These are phyloP conservation scores for Exophiala sideris DNA, from an alignment of 2,329 filamentous ascomycete species.

Conservation along the genomic window DNA sequence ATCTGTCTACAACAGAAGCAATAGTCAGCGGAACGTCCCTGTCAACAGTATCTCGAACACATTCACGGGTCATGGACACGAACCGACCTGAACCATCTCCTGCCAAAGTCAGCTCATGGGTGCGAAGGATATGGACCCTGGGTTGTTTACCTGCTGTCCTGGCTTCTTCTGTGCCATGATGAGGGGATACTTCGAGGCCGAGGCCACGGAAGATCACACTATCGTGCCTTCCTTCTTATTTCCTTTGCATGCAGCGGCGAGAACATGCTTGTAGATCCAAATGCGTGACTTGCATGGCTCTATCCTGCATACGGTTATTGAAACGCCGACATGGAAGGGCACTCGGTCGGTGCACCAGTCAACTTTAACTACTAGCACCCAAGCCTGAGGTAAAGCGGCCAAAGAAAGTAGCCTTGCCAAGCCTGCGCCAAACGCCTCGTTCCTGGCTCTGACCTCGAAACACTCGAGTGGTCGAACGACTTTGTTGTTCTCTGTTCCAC, in stretches of 20 bases:
- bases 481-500: too few species aligned
- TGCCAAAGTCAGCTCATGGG: constrained; percentile 40
- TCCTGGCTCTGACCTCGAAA: background rate
- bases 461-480: too few species aligned
- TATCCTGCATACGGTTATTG: background rate
- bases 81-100: constrained; percentile 99
- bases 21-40: constrained; percentile 10
- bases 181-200: background rate
- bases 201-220: constrained; percentile 3
- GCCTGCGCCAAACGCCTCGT: background rate
- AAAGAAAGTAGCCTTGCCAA: background rate
- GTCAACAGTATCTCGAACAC: background rate
- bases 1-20: constrained; percentile 33
- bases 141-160: constrained; percentile 62
- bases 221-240: constrained; percentile 19
- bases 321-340: background rate
- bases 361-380: too few species aligned
- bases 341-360: background rate
- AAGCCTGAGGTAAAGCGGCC: background rate
- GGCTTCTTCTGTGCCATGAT: constrained; percentile 62
- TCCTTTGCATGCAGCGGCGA: constrained; percentile 21
- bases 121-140: background rate
- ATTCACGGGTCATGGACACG: constrained; percentile 43
- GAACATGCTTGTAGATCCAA: constrained; percentile 21
- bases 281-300: background rate